Percentiles rank a stretch among this genome's conserved stretches.
Conservation (phyloP, 2,329 filamentous ascomycete species). For the Claviceps citrina region DNA sequence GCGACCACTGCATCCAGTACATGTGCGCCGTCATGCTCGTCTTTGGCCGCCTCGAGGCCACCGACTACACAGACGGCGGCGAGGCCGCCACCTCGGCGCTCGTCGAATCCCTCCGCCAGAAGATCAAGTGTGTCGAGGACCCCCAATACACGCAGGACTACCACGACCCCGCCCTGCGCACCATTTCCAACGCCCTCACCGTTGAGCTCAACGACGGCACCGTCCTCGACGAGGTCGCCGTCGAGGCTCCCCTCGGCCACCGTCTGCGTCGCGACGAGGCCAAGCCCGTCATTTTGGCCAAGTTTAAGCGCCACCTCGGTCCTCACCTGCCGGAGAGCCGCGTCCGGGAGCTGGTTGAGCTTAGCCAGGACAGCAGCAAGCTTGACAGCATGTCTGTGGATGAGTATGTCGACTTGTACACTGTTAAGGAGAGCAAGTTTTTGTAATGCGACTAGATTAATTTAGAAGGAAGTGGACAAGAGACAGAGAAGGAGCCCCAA, state of each 20-base stretch:
- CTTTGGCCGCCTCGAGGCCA: slow-evolving; percentile 84
- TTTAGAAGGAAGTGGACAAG: too few species aligned
- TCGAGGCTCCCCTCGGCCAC: slow-evolving; percentile 91
- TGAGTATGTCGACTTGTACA: slow-evolving; percentile 80
- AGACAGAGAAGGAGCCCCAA: too few species aligned
- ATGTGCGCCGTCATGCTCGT: slow-evolving; percentile 95
- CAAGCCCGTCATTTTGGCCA: slow-evolving; percentile 89
- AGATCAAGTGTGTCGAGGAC: slow-evolving; percentile 94
- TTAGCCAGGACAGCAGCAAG: slow-evolving; percentile 59
- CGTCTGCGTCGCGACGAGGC: slow-evolving; percentile 83
- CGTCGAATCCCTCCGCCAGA: slow-evolving; percentile 79
- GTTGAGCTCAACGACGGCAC: slow-evolving; percentile 92
- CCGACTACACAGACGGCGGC: slow-evolving; percentile 81
- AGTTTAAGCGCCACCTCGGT: slow-evolving; percentile 83
- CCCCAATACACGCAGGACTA: slow-evolving; percentile 89
- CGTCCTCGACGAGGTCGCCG: slow-evolving; percentile 72
- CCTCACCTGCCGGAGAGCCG: slow-evolving; percentile 65
- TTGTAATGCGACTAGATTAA: slow-evolving; percentile 12
- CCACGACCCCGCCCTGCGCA: slow-evolving; percentile 83
- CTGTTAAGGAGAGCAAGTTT: slow-evolving; percentile 47
- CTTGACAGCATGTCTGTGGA: slow-evolving; percentile 75
- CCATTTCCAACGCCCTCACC: slow-evolving; percentile 92
- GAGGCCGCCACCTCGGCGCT: slow-evolving; percentile 83
- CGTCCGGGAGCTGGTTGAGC: slow-evolving; percentile 67
- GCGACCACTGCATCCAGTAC: slow-evolving; percentile 99